phyloP scores from a whole-genome alignment of 345 rosid genomes.

The Citrus sinensis region DNA sequence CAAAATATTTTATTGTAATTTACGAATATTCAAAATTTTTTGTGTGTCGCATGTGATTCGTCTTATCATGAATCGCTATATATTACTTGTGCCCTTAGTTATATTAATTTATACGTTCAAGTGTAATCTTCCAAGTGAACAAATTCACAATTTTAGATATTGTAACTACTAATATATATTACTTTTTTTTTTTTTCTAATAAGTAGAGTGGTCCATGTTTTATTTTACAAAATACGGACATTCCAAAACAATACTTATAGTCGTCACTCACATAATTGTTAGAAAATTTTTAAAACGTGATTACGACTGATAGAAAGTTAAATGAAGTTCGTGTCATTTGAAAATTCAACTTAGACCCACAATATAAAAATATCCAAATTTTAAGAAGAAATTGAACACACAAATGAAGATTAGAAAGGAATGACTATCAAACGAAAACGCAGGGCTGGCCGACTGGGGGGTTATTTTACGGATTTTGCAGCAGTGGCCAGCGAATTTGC shows the following conservation, averaged over 20 bases:
- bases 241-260: too few relatives aligned
- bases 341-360: neutral
- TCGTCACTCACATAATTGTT: neutral
- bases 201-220: too few relatives aligned
- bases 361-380: too few relatives aligned
- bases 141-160: too few relatives aligned
- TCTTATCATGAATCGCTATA: neutral
- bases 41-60: neutral
- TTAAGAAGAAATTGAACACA: neutral
- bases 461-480: neutral
- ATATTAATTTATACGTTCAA: too few relatives aligned
- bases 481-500: neutral
- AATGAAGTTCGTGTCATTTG: neutral
- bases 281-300: neutral
- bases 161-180: too few relatives aligned
- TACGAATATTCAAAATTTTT: neutral
- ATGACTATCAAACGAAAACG: neutral
- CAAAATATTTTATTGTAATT: neutral
- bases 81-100: neutral
- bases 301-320: neutral
- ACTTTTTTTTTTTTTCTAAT: too few relatives aligned
- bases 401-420: neutral
- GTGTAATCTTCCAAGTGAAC: too few relatives aligned
- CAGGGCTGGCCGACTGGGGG: too few relatives aligned
- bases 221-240: too few relatives aligned